These are phyloP conservation scores for Deinandra increscens DNA, from an alignment of 129 eudicot genomes.

Conservation along the genomic window DNA sequence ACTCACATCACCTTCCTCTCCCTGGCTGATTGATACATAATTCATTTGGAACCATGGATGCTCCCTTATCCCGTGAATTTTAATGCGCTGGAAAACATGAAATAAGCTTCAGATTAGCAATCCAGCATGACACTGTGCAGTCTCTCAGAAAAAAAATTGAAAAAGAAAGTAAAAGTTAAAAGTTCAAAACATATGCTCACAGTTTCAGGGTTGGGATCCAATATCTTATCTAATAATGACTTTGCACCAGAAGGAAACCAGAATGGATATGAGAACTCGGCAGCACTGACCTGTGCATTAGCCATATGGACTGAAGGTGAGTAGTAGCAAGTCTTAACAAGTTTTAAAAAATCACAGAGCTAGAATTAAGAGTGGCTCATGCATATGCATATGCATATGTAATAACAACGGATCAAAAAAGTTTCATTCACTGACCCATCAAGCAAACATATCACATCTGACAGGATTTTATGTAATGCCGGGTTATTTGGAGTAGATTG, in stretches of 20 bases:
- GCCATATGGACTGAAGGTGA: slow-evolving; percentile 23
- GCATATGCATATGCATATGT: background rate
- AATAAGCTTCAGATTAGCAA: slow-evolving; percentile 19
- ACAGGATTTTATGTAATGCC: background rate
- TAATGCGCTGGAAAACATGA: slow-evolving; percentile 55
- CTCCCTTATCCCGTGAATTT: slow-evolving; percentile 60
- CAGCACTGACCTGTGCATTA: slow-evolving; percentile 62
- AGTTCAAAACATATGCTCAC: slow-evolving; percentile 40
- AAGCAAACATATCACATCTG: slow-evolving; percentile 11
- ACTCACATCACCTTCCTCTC: slow-evolving; percentile 75
- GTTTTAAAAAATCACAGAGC: slow-evolving; percentile 2
- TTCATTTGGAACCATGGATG: slow-evolving; percentile 82
- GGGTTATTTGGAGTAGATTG: slow-evolving; percentile 7
- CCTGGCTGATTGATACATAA: slow-evolving; percentile 56
- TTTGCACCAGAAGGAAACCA: slow-evolving; percentile 85
- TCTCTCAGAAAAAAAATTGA: background rate
- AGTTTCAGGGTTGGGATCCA: slow-evolving; percentile 95
- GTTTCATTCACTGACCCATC: slow-evolving; percentile 15
- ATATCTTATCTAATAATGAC: slow-evolving; percentile 70
- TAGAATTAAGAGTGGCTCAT: slow-evolving; percentile 7
- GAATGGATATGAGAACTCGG: slow-evolving; percentile 78
- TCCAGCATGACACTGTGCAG: background rate
- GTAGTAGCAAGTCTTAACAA: slow-evolving; percentile 19
- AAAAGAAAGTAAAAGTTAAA: background rate
- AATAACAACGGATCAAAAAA: slow-evolving; percentile 4